phyloP scores from a whole-genome alignment of 1,284 basidiomycete species.

The Tremellales sp. region DNA sequence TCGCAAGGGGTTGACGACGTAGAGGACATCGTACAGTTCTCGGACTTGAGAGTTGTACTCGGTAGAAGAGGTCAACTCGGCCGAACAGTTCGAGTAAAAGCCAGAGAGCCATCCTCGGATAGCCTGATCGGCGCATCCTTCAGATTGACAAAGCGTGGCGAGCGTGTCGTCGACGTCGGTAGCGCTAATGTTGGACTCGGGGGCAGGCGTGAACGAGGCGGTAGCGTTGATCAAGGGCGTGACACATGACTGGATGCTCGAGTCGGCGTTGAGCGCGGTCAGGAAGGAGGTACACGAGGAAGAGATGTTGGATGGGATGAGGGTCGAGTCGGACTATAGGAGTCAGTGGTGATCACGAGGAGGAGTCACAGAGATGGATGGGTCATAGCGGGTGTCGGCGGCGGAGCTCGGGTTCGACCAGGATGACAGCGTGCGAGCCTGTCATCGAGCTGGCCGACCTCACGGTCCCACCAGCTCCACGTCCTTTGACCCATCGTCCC shows the following conservation, averaged over 20 bases:
- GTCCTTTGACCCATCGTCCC: neutral
- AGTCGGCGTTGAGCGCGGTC: conserved; percentile 59
- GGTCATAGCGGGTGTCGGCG: too few species aligned
- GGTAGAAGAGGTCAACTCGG: conserved; percentile 58
- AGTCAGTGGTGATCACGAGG: too few species aligned
- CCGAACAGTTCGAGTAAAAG: conserved; percentile 65
- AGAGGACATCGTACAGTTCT: conserved; percentile 71
- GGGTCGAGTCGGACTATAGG: conserved; percentile 18
- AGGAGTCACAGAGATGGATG: too few species aligned
- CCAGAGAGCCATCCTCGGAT: conserved; percentile 61
- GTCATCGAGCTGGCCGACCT: too few species aligned
- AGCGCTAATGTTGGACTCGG: conserved; percentile 54
- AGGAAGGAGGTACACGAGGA: conserved; percentile 61
- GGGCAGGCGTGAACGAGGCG: conserved; percentile 56
- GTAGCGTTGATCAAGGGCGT: conserved; percentile 62
- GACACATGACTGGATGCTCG: conserved; percentile 60
- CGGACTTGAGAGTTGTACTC: conserved; percentile 54
- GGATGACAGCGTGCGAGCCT: too few species aligned
- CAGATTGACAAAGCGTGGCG: conserved; percentile 57
- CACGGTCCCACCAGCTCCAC: neutral
- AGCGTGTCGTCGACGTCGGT: conserved; percentile 57
- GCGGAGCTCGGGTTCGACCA: too few species aligned
- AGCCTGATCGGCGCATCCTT: conserved; percentile 57
- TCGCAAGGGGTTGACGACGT: conserved; percentile 62
- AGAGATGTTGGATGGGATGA: conserved; percentile 59